phyloP scores from a whole-genome alignment of 1,284 basidiomycete species.

The Neolentinus lepideus region DNA sequence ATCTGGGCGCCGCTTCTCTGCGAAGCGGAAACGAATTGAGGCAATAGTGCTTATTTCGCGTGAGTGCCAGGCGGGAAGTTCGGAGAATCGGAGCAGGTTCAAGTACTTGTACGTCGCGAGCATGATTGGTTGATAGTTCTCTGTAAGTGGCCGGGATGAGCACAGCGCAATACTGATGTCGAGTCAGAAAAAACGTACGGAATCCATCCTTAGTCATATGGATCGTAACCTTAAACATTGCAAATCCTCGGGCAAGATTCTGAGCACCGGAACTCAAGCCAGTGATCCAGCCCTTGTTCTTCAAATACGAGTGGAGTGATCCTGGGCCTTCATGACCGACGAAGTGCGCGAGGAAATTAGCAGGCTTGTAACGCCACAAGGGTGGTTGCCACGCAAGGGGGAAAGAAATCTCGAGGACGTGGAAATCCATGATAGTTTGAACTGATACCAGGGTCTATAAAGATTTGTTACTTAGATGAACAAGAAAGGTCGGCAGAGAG shows the following conservation, averaged over 20 bases:
- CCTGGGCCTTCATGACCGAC: conserved; percentile 96
- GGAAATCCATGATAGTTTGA: conserved; percentile 89
- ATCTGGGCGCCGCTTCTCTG: conserved; percentile 80
- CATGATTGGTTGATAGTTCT: conserved; percentile 73
- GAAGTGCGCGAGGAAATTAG: conserved; percentile 78
- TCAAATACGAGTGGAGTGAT: conserved; percentile 88
- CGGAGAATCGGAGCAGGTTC: conserved; percentile 66
- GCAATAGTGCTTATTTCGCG: conserved; percentile 75
- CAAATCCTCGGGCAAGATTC: conserved; percentile 76
- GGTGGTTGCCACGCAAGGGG: conserved; percentile 82
- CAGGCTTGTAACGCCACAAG: conserved; percentile 80
- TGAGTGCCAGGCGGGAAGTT: conserved; percentile 72
- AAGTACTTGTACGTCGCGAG: conserved; percentile 85
- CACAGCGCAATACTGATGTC: background rate
- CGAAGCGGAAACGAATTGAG: conserved; percentile 80
- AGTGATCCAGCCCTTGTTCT: conserved; percentile 89
- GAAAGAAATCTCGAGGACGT: conserved; percentile 84
- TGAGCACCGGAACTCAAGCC: conserved; percentile 71
- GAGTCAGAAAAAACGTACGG: conserved; percentile 39
- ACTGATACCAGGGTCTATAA: conserved; percentile 75
- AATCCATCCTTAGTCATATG: conserved; percentile 86
- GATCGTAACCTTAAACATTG: conserved; percentile 82
- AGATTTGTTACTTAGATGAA: background rate
- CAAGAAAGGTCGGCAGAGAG: conserved; percentile 2
- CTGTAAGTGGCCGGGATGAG: conserved; percentile 27